Evolutionary conservation across 495 filamentous ascomycete genomes (phyloP), one percentile per base, ranked within the genome.

Genomic region (Podospora appendiculata): DNA sequence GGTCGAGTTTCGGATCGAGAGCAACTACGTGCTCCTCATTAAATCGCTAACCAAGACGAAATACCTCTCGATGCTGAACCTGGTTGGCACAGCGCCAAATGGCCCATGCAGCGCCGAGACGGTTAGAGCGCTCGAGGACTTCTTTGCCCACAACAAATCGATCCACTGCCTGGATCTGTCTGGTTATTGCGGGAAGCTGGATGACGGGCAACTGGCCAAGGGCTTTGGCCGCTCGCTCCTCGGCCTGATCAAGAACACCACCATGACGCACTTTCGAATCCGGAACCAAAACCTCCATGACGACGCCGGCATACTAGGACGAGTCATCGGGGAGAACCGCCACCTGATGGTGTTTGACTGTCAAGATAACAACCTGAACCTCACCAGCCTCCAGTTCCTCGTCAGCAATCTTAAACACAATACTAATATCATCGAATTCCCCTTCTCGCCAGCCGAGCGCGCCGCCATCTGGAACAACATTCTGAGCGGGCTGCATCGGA

Each of bases 101-200:
- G 58, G 57, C 7, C 47, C 58, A 0, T 62, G 60, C 57, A 80
- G 83, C 38, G 75, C 80, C 2, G 83, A 89, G 48, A 91, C 90
- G 0, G 89, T 86, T 54, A 75, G 81, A 41, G 75, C 83, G n/a
- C 62, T 96, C 13, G 80, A 86, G 56, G 53, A 76, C 41, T 80
- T 96, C 70, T 88, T 98, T 55, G 81, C 85, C 32, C 74, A 82
- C 48, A 96, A 98, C 58, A 70, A 77, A 9, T 88, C 85, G 0
- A 71, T 98, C 11, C 78, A 82, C 51, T 87, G 82, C 50, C 70
- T 98, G 13, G 87, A 96, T 62, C 81, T 96, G 42, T 93, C 90
- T 7, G 93, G 93, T 6, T 93, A 95, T 63, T 86, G 86, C 56
- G 87, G 89, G 8, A 85, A 91, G 61, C 74, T 96, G 19, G 93